Base-by-base conservation (phyloP, 192 early-diverging fungal genomes). In the Rhizophagus clarus region DNA sequence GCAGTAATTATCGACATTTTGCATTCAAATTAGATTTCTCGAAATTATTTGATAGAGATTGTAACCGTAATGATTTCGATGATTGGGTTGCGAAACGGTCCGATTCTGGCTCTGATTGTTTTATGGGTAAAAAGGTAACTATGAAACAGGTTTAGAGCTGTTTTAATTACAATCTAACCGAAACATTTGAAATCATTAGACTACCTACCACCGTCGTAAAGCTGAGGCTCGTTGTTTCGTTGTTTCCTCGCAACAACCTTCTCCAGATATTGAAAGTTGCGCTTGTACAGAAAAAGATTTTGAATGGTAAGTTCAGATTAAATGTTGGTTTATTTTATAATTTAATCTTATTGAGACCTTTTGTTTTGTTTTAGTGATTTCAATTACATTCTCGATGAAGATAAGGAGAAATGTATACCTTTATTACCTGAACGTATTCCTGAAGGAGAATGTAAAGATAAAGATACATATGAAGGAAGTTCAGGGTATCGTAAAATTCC, bases 241-340 rank as follows among this genome's bases (percentile, higher is more conserved):
- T 49, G 37, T 7, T 40, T 40, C 37, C 7, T 40, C 37, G 37
- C 37, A 40, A 40, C 90, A 37, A 87, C 90, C 42, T 91, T 88
- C 80, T 45, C 84, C 91, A 22, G 71, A 76, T 29, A 88, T 92
- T 8, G 81, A 89, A 29, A 82, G 85, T 62, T 99, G 98, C 81
- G 79, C 82, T 11, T 99, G 98, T 85, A 89, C 93, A 0, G 86
- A 82, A 28, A 87, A 89, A 64, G 98, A 99, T 84, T 99, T 91
- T 84, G 98, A 98, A 85, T 99, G 51, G 51, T 56, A 56, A 56
- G 1, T 45, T 20, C 49, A 20, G 22, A 56, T 17, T 56, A 45
- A 45, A 45, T 45, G 42, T 45, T 45, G 1, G 42, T 22, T 1
- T 56, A 56, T 22, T 6, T 22, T 15, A 22, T 56, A 51, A 17